These are phyloP conservation scores for Curvularia lunata DNA, from an alignment of 2,329 filamentous ascomycete genomes.

Conservation along the genomic window DNA sequence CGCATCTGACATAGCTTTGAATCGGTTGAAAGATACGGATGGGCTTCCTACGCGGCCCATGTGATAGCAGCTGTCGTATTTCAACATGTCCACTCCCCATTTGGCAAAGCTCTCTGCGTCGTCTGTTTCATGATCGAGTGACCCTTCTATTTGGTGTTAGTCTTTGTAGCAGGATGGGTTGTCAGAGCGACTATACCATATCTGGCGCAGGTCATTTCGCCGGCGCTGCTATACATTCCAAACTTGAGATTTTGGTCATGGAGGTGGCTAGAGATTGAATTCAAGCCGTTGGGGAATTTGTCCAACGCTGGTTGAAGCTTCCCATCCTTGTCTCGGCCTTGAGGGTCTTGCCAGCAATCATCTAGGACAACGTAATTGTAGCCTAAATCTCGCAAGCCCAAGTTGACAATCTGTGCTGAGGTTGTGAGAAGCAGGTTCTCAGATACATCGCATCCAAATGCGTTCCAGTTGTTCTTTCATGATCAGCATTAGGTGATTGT, in stretches of 20 bases:
- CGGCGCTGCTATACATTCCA: constrained; percentile 67
- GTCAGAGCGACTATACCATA: constrained; percentile 51
- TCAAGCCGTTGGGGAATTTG: constrained; percentile 67
- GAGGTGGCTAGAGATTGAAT: constrained; percentile 55
- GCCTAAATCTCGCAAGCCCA: constrained; percentile 38
- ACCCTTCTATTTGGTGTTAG: constrained; percentile 27
- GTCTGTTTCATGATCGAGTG: constrained; percentile 33
- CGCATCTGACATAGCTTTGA: constrained; percentile 38
- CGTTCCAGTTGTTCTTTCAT: constrained; percentile 34
- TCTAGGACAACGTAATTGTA: constrained; percentile 63
- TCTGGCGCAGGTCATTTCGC: constrained; percentile 60
- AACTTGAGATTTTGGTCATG: constrained; percentile 61
- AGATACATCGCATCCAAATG: constrained; percentile 37
- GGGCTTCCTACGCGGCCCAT: constrained; percentile 38
- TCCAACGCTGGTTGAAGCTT: constrained; percentile 53
- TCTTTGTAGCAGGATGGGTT: neutral
- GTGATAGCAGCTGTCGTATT: constrained; percentile 49
- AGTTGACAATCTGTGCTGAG: constrained; percentile 29
- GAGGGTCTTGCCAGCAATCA: constrained; percentile 62
- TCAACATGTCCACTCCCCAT: constrained; percentile 48
- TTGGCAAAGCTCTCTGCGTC: constrained; percentile 37
- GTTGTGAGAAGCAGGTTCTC: constrained; percentile 37
- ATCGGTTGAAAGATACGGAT: constrained; percentile 34
- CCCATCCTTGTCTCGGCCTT: constrained; percentile 54
- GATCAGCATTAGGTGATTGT: neutral